phyloP scores from a whole-genome alignment of 164 flowering plant genomes.

The Protea cynaroides region DNA sequence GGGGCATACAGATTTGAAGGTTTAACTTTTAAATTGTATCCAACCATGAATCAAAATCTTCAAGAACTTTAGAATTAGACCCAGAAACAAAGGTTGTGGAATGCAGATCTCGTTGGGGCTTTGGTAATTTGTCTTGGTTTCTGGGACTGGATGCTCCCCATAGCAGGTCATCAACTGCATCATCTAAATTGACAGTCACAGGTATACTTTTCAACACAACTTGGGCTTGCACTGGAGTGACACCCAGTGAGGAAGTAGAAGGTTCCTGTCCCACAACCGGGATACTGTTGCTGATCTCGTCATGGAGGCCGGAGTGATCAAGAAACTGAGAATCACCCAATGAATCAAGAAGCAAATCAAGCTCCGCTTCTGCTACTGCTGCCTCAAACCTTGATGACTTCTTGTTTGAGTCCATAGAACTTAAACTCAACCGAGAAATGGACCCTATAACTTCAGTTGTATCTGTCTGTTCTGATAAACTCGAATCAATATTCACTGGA shows the following conservation, averaged over 20 bases:
- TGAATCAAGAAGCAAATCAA: slow-evolving; percentile 71
- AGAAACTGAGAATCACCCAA: slow-evolving; percentile 29
- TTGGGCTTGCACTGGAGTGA: background rate
- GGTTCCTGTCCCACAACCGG: slow-evolving; percentile 5
- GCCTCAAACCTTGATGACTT: slow-evolving; percentile 36
- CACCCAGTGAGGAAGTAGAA: slow-evolving; percentile 5
- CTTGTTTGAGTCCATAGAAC: slow-evolving; percentile 9
- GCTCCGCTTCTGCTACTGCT: slow-evolving; percentile 61
- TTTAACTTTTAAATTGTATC: background rate
- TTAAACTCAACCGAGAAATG: background rate
- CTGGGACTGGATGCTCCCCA: slow-evolving; percentile 24
- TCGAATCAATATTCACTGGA: slow-evolving; percentile 8
- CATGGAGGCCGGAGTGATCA: slow-evolving; percentile 22
- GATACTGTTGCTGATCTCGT: background rate
- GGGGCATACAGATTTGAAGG: too few relatives aligned
- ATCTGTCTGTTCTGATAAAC: background rate
- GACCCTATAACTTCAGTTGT: slow-evolving; percentile 7
- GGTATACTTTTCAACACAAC: slow-evolving; percentile 7
- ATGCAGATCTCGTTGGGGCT: slow-evolving; percentile 5
- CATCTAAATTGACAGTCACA: slow-evolving; percentile 23
- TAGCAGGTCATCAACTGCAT: slow-evolving; percentile 46
- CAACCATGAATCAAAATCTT: background rate
- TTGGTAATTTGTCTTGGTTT: slow-evolving; percentile 10
- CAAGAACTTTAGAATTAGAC: background rate
- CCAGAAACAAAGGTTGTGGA: background rate